Conservation (phyloP, 1,284 basidiomycete genomes). For the Tylopilus sp. region DNA sequence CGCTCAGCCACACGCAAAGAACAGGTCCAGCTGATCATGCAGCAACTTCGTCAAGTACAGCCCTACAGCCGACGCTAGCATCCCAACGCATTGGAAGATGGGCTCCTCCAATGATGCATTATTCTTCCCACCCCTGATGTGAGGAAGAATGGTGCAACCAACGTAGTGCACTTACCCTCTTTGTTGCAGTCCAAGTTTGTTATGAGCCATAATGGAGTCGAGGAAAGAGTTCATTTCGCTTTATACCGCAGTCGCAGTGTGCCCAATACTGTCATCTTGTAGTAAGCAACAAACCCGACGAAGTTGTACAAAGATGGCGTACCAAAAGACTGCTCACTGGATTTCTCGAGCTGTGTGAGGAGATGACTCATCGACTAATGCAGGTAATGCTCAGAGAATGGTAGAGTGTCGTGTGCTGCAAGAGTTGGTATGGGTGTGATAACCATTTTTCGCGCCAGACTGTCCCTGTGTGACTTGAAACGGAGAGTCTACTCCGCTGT, state of each 20-base stretch:
- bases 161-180: slow-evolving; percentile 59
- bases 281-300: slow-evolving; percentile 8
- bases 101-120: slow-evolving; percentile 92
- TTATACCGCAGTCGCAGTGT: slow-evolving; percentile 88
- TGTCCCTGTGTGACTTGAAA: slow-evolving; percentile 85
- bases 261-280: slow-evolving; percentile 81
- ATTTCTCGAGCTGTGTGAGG: slow-evolving; percentile 83
- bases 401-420: slow-evolving; percentile 90
- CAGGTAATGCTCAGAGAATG: slow-evolving; percentile 85
- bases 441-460: slow-evolving; percentile 86
- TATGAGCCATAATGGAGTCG: slow-evolving; percentile 86
- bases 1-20: slow-evolving; percentile 93
- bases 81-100: slow-evolving; percentile 97
- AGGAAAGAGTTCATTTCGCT: slow-evolving; percentile 96
- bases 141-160: slow-evolving; percentile 8
- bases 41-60: slow-evolving; percentile 93
- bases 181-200: slow-evolving; percentile 84
- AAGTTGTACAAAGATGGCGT: slow-evolving; percentile 16
- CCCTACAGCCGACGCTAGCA: slow-evolving; percentile 94
- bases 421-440: slow-evolving; percentile 92
- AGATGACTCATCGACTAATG: slow-evolving; percentile 92
- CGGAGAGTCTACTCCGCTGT: slow-evolving; percentile 90
- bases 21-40: slow-evolving; percentile 95
- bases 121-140: slow-evolving; percentile 64
- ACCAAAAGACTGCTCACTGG: slow-evolving; percentile 88